Base-by-base conservation (phyloP, 768 basidiomycete species). In the Tulasnella sp. region DNA sequence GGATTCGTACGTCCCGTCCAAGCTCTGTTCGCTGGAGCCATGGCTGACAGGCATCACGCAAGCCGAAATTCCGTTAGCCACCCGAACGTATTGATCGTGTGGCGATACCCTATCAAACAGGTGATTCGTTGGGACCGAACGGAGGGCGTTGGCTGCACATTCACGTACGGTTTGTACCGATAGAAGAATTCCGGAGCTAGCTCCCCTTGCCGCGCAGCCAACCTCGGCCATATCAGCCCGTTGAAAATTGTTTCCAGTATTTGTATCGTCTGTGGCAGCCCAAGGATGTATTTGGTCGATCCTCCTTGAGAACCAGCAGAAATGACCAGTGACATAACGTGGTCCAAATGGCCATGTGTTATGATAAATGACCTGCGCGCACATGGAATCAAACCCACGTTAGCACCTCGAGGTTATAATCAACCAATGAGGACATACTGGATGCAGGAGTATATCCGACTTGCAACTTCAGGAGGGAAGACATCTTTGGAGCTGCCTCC, bases 291-390 rank as follows among this genome's bases (percentile, higher is more conserved):
- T 63, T 84, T 85, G 17, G 79, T 73, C 34, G 72, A 65, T 15
- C 82, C 83, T 31, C 68, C 67, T 5, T 87, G 66, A 1, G 89
- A 82, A 35, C 91, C 93, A 14, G 92, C 89, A 1, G 84, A 79
- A 52, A 98, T 69, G 54, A 94, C 79, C 27, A 96, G 75, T 37
- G 88, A 82, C 59, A 77, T 79, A 63, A 89, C 77, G 67, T 98
- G 93, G 70, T 98, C 93, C 25, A 97, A 70, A 68, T 98, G 93
- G 0, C 86, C 83, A 66, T 94, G 92, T 4, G 86, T 85, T 63
- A 96, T 73, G 59, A 93, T 74, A 65, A 86, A 94, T 62, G 81
- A 86, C 60, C 89, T 92, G 65, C 19, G 19, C 32, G 15, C 53
- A 25, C 25, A 40, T 17, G 36, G 32, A 12, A 29, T 32, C 32